Evolutionary conservation across 768 basidiomycete genomes (phyloP).

Genomic region (Boletus rubroflammeus): DNA sequence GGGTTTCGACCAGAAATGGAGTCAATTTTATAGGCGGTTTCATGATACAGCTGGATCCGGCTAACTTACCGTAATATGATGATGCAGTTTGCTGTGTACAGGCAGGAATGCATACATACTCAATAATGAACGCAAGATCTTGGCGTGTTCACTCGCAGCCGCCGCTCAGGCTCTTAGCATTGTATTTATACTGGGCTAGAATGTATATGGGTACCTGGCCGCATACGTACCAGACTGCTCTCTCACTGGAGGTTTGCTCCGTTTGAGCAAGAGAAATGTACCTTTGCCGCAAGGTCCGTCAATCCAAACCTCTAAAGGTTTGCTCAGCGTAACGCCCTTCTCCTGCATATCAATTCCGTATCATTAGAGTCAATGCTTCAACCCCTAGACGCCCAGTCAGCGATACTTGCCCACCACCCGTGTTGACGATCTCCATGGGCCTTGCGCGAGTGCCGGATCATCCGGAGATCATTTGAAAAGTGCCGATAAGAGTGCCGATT

Average conservation of each 20-base stretch:
- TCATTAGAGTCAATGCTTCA: background rate
- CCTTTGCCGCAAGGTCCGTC: background rate
- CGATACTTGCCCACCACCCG: background rate
- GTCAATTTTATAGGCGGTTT: background rate
- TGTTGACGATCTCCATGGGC: background rate
- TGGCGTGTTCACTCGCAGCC: background rate
- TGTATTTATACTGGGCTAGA: too few species aligned
- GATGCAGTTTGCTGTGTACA: background rate
- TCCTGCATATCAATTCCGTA: background rate
- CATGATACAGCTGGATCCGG: background rate
- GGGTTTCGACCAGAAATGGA: background rate
- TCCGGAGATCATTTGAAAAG: conserved; percentile 2
- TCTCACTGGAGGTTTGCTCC: background rate
- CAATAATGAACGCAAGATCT: background rate
- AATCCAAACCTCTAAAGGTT: background rate
- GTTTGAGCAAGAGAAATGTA: background rate
- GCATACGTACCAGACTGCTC: background rate
- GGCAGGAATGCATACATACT: too few species aligned
- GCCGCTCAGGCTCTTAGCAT: too few species aligned
- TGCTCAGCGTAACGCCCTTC: background rate
- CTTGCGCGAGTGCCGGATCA: background rate
- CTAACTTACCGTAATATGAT: background rate
- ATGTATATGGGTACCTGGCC: background rate
- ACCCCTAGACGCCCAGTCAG: background rate
- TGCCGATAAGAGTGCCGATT: background rate